Evolutionary conservation across 441 rosid species (phyloP).

Genomic region (Corymbia calophylla): DNA sequence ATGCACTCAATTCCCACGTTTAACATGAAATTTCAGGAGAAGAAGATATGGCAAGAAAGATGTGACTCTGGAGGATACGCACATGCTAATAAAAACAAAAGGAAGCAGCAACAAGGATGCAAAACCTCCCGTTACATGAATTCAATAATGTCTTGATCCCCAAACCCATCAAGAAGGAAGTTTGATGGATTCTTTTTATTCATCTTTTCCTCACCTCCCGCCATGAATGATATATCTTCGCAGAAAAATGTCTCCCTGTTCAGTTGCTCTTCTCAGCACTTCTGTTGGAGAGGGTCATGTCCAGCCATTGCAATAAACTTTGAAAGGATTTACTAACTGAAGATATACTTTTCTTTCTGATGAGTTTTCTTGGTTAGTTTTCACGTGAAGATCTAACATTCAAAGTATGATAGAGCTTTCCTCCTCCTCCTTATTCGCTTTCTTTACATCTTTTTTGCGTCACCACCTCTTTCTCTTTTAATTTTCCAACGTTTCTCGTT

Average conservation of each 20-base stretch:
- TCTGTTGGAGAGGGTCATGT: not conserved
- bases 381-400: not conserved
- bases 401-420: not conserved
- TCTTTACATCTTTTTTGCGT: not conserved
- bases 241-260: not conserved
- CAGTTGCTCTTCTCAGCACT: not conserved
- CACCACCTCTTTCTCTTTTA: not conserved
- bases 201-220: not conserved
- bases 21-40: not conserved
- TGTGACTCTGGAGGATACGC: not conserved
- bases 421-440: not conserved
- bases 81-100: not conserved
- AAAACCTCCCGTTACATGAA: not conserved
- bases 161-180: not conserved
- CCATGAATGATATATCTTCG: not conserved
- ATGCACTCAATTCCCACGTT: not conserved
- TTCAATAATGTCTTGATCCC: not conserved
- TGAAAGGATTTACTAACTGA: not conserved
- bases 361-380: not conserved
- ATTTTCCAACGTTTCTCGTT: not conserved
- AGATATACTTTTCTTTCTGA: not conserved
- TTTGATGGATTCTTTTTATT: not conserved
- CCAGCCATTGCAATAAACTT: not conserved
- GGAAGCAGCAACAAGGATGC: not conserved
- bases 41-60: not conserved